These are phyloP conservation scores for Colletotrichum limetticola DNA, from an alignment of 2,329 filamentous ascomycete genomes.

Conservation along the genomic window DNA sequence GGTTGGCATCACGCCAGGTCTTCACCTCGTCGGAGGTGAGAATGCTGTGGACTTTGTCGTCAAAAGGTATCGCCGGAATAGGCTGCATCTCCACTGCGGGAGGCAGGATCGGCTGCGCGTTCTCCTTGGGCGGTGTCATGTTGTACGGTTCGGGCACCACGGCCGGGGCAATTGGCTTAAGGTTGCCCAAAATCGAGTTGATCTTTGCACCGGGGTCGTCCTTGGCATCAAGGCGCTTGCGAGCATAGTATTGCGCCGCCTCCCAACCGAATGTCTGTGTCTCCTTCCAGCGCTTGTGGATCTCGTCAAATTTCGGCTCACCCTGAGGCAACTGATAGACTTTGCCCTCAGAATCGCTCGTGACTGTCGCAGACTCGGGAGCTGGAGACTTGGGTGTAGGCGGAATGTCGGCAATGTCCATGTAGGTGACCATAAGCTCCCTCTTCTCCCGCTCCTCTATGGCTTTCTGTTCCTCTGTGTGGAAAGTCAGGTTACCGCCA, in stretches of 20 bases:
- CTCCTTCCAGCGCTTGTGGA: constrained; percentile 61
- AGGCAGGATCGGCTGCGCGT: constrained; percentile 40
- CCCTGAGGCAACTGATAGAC: constrained; percentile 50
- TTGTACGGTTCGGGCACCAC: constrained; percentile 32
- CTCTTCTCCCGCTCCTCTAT: constrained; percentile 68
- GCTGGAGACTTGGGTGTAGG: constrained; percentile 65
- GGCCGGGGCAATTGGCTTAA: constrained; percentile 31
- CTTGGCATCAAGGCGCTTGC: constrained; percentile 54
- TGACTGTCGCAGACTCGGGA: constrained; percentile 43
- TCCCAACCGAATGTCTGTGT: constrained; percentile 55
- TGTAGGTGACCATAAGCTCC: constrained; percentile 72
- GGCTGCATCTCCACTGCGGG: constrained; percentile 45
- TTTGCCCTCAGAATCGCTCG: constrained; percentile 38
- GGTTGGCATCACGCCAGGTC: constrained; percentile 55
- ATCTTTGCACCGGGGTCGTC: constrained; percentile 49
- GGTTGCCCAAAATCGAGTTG: constrained; percentile 50
- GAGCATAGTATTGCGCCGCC: constrained; percentile 54
- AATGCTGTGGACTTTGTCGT: constrained; percentile 54
- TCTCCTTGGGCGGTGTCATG: constrained; percentile 33
- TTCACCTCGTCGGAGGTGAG: constrained; percentile 56
- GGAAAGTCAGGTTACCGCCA: constrained; percentile 61
- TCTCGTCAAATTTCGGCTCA: constrained; percentile 57
- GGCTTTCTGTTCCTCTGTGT: constrained; percentile 64
- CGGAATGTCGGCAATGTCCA: constrained; percentile 64
- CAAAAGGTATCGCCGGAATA: constrained; percentile 45